Percentiles rank a stretch among this genome's conserved stretches.
phyloP scores from a whole-genome alignment of 192 early-diverging fungal genomes.

The Haplosporangium gracile region DNA sequence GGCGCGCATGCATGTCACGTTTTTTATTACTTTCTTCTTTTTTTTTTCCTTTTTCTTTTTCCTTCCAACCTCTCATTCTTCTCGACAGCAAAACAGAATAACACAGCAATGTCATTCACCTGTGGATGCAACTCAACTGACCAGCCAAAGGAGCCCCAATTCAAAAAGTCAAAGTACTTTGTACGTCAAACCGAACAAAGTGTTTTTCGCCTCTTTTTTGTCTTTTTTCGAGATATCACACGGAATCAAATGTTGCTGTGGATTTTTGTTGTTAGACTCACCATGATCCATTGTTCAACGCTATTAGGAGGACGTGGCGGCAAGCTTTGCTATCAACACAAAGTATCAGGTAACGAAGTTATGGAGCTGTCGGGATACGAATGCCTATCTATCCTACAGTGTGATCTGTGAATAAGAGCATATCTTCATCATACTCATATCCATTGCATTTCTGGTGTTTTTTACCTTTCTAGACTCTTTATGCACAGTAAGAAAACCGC shows the following conservation, averaged over 20 bases:
- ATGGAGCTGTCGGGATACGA: background rate
- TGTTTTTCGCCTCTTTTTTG: too few species aligned
- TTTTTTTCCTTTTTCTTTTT: background rate
- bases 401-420: background rate
- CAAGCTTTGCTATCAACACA: conserved; percentile 52
- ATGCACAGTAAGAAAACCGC: conserved; percentile 47
- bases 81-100: background rate
- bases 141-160: conserved; percentile 47
- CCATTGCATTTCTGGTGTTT: background rate
- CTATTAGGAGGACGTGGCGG: conserved; percentile 45
- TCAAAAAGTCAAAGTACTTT: conserved; percentile 57
- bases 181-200: conserved; percentile 12
- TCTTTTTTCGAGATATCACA: background rate
- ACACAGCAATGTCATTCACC: conserved; percentile 39
- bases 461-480: conserved; percentile 21
- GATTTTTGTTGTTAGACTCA: background rate
- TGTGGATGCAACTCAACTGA: conserved; percentile 50
- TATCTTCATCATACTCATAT: background rate
- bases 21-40: background rate
- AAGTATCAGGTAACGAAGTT: conserved; percentile 33
- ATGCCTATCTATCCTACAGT: background rate
- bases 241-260: background rate
- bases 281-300: background rate
- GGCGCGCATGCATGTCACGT: background rate
- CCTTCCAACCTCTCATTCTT: background rate